Evolutionary conservation across 306 rosid species (phyloP).

Genomic region (Hippophae rhamnoides): DNA sequence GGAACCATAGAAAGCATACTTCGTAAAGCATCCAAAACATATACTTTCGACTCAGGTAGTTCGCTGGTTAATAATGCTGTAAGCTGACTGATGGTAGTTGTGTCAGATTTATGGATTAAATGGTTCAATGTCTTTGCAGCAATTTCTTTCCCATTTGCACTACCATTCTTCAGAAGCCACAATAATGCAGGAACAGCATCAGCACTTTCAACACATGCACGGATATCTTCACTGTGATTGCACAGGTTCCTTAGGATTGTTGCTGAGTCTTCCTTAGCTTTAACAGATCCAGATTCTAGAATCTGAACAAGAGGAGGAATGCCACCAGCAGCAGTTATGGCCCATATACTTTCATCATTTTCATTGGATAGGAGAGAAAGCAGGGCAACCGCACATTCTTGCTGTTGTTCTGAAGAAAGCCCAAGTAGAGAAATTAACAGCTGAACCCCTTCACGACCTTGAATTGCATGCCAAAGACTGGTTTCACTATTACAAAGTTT

Average conservation of each 20-base stretch:
- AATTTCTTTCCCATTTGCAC: slow-evolving; percentile 92
- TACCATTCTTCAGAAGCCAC: slow-evolving; percentile 96
- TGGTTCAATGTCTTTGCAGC: slow-evolving; percentile 95
- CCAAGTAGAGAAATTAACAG: slow-evolving; percentile 91
- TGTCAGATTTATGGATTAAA: slow-evolving; percentile 92
- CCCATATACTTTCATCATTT: slow-evolving; percentile 98
- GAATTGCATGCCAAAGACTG: slow-evolving; percentile 86
- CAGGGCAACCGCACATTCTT: slow-evolving; percentile 95
- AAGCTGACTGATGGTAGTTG: slow-evolving; percentile 93
- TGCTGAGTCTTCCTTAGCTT: slow-evolving; percentile 98
- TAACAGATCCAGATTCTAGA: slow-evolving; percentile 85
- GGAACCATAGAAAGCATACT: slow-evolving; percentile 92
- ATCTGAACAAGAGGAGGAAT: slow-evolving; percentile 99
- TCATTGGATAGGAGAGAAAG: slow-evolving; percentile 83
- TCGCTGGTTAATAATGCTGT: slow-evolving; percentile 91
- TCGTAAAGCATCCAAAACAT: slow-evolving; percentile 82
- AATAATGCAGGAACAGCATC: slow-evolving; percentile 95
- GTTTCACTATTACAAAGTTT: slow-evolving; percentile 71
- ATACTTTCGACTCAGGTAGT: slow-evolving; percentile 82
- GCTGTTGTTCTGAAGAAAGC: slow-evolving; percentile 97
- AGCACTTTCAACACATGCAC: slow-evolving; percentile 98
- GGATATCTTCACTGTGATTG: slow-evolving; percentile 98
- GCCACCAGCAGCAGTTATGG: slow-evolving; percentile 98
- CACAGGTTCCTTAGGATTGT: slow-evolving; percentile 83
- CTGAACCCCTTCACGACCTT: slow-evolving; percentile 96